These are phyloP conservation scores for Paraphoma sp. DNA, from an alignment of 2,329 filamentous ascomycete species.

Conservation along the genomic window DNA sequence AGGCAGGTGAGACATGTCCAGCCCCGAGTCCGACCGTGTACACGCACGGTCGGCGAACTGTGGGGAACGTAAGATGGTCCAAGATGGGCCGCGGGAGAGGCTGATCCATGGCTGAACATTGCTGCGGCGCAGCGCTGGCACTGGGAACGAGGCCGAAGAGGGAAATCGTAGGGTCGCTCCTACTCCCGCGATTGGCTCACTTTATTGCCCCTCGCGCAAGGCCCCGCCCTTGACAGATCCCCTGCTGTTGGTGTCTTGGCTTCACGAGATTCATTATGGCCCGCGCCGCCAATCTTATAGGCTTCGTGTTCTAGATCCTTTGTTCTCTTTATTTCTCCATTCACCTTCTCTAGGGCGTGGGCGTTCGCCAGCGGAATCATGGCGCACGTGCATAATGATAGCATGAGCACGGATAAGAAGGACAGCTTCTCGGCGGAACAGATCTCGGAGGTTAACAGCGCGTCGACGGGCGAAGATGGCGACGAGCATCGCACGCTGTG, in stretches of 20 bases:
- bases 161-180: background rate
- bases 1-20: background rate
- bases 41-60: conserved; percentile 1
- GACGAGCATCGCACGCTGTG: conserved; percentile 33
- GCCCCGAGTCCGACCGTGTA: background rate
- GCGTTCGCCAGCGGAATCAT: conserved; percentile 5
- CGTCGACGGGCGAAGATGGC: conserved; percentile 6
- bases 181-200: conserved; percentile 8
- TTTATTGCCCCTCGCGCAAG: conserved; percentile 5
- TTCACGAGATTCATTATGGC: background rate
- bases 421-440: conserved; percentile 10
- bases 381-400: conserved; percentile 10
- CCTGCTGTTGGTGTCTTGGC: background rate
- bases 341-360: background rate
- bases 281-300: conserved; percentile 3
- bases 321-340: background rate
- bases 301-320: background rate
- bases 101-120: conserved; percentile 1
- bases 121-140: conserved; percentile 7
- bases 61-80: conserved; percentile 7
- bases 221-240: background rate
- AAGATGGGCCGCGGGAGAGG: conserved; percentile 7
- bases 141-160: conserved; percentile 8
- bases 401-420: conserved; percentile 5
- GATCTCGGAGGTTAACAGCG: conserved; percentile 16